Evolutionary conservation across 1,284 basidiomycete genomes (phyloP), one percentile per base, ranked within the genome.

Genomic region (Ganoderma lingzhi): DNA sequence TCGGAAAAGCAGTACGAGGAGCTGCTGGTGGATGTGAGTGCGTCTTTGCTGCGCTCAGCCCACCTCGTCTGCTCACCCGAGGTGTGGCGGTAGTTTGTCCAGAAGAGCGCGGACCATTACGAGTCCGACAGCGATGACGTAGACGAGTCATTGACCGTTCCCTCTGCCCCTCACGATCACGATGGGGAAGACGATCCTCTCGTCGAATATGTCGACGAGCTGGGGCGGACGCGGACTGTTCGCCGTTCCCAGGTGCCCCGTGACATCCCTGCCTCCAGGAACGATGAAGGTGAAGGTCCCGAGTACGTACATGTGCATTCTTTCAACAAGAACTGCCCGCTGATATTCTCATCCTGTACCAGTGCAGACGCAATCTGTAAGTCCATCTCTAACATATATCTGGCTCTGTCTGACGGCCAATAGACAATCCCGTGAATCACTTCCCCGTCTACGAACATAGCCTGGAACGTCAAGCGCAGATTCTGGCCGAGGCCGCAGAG

Each of bases 401-500:
- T 62, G 37, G 65, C 51, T 6, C 30, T 59, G 23, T 56, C 70
- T 69, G 51, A 67, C 70, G 51, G 63, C 44, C 66, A 41, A 71
- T 78, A 93, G 95, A 90, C 64, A 94, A 96, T 73, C 90, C 92
- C 4, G 84, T 86, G 75, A 91, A 88, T 77, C 89, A 87, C 82
- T 98, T 96, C 80, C 96, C 96, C 0, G 89, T 93, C 0, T 98
- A 96, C 76, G 88, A 92, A 75, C 95, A 93, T 6, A 90, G 93
- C n/a, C 88, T 86, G 1, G 95, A 96, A 70, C 90, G 92, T 4
- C 80, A 93, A 41, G 89, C 90, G 6, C 86, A 90, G 68, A 94
- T 97, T 73, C 90, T 91, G 74, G 90, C 93, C 73, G 86, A 90
- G 5, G 85, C 88, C 37, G 86, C 89, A 23, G 96, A 98, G 76